A percentile compares a stretch with the other conserved stretches of the same genome.
phyloP scores from a whole-genome alignment of 257 asterid genomes.

The Scutellaria barbata region DNA sequence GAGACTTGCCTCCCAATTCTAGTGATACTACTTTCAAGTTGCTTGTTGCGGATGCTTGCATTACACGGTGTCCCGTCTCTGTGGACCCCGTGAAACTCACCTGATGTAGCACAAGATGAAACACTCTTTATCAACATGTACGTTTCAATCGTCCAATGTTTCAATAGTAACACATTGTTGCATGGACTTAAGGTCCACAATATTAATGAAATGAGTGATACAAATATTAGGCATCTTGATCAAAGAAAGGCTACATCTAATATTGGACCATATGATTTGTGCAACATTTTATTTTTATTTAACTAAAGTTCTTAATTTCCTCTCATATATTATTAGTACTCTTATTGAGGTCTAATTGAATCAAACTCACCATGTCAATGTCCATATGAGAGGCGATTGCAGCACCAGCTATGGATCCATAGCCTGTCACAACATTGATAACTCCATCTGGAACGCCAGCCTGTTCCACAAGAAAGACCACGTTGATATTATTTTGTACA shows the following conservation, averaged over 20 bases:
- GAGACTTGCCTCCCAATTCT: constrained; percentile 81
- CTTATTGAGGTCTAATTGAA: not conserved
- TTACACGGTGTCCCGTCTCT: constrained; percentile 58
- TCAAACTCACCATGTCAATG: constrained; percentile 61
- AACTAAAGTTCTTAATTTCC: too few relatives aligned
- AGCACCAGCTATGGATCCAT: constrained; percentile 69
- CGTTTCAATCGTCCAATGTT: too few relatives aligned
- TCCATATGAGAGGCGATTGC: constrained; percentile 83
- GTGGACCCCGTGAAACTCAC: constrained; percentile 87
- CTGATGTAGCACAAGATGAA: constrained; percentile 28
- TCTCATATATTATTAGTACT: not conserved
- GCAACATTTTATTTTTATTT: too few relatives aligned
- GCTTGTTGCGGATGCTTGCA: constrained; percentile 80
- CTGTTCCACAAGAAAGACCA: constrained; percentile 26
- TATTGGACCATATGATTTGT: too few relatives aligned
- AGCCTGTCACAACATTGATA: constrained; percentile 69
- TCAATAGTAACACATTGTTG: too few relatives aligned
- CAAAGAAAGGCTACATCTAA: too few relatives aligned
- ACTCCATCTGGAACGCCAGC: constrained; percentile 89
- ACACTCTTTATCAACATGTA: too few relatives aligned
- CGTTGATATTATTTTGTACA: not conserved
- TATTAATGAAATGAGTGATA: too few relatives aligned
- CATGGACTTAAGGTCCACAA: too few relatives aligned
- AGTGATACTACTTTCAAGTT: constrained; percentile 65
- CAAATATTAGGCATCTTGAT: too few relatives aligned